Conservation (phyloP, 2,329 filamentous ascomycete genomes). For the Ophiostoma perfectum region DNA sequence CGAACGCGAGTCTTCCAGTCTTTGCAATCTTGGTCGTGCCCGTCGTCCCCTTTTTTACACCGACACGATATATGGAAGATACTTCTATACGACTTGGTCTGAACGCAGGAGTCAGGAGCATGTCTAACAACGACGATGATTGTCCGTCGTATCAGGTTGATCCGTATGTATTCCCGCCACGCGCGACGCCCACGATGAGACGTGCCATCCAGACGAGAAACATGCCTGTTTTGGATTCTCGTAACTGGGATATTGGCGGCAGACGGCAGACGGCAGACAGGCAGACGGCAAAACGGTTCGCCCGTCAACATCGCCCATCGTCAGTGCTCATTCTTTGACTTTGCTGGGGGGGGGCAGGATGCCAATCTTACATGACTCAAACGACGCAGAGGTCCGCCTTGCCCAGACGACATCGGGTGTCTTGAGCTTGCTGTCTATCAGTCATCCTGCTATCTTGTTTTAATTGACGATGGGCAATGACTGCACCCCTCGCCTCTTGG, state of each 20-base stretch:
- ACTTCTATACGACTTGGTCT: not conserved
- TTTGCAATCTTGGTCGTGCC: not conserved
- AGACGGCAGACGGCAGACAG: too few species aligned
- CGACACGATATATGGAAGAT: not conserved
- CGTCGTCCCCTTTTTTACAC: constrained; percentile 6
- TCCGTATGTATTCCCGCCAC: not conserved
- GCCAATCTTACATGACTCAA: not conserved
- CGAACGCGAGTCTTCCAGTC: not conserved
- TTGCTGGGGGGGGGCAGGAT: not conserved
- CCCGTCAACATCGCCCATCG: not conserved
- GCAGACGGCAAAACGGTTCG: not conserved
- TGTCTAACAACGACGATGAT: not conserved
- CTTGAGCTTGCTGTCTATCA: too few species aligned
- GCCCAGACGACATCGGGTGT: too few species aligned
- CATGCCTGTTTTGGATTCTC: not conserved
- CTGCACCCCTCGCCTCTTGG: constrained; percentile 1
- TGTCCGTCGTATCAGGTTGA: not conserved
- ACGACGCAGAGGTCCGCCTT: not conserved
- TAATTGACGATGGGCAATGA: not conserved
- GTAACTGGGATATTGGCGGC: not conserved
- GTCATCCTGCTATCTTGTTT: not conserved
- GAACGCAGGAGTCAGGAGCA: constrained; percentile 9
- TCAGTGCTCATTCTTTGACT: not conserved
- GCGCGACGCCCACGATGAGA: not conserved
- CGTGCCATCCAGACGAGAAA: constrained; percentile 3